Conservation (phyloP, 139 green algal genomes). For the Diplosphaera chodatii region DNA sequence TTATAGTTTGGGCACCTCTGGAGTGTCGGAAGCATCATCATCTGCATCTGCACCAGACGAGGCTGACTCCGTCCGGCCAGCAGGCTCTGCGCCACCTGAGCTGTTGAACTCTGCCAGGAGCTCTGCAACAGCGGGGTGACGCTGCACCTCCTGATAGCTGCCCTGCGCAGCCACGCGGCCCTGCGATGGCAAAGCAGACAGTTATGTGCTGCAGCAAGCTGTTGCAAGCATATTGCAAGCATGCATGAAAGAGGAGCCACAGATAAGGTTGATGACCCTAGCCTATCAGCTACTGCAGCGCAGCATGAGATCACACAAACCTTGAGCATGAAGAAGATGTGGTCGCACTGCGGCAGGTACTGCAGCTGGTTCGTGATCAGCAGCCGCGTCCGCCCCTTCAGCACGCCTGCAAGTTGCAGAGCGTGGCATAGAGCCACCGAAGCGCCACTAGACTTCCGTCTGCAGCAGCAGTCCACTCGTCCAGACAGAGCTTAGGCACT, state of each 20-base stretch:
- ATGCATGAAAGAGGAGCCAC: too few species aligned
- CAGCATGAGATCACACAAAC: too few species aligned
- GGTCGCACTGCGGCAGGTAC: conserved; percentile 63
- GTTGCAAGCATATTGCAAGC: too few species aligned
- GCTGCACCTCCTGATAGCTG: conserved; percentile 60
- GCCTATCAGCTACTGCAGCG: too few species aligned
- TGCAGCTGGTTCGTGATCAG: conserved; percentile 89
- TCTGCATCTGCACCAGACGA: not conserved
- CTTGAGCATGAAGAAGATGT: conserved; percentile 67
- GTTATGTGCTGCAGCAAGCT: too few species aligned
- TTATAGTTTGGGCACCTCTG: too few species aligned
- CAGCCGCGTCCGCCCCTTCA: conserved; percentile 55
- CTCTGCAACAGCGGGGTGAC: conserved; percentile 21
- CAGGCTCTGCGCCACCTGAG: conserved; percentile 15
- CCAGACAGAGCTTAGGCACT: too few species aligned
- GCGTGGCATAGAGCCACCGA: too few species aligned
- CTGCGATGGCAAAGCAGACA: not conserved
- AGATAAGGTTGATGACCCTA: too few species aligned
- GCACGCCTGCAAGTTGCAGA: conserved; percentile 3
- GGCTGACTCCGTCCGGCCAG: not conserved
- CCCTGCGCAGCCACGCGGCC: conserved; percentile 52
- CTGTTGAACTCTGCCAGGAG: conserved; percentile 35
- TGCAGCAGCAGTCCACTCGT: too few species aligned
- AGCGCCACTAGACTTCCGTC: too few species aligned
- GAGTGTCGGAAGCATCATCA: not conserved